Evolutionary conservation across 2,329 filamentous ascomycete genomes (phyloP).

Genomic region (Ophiostoma piceae): DNA sequence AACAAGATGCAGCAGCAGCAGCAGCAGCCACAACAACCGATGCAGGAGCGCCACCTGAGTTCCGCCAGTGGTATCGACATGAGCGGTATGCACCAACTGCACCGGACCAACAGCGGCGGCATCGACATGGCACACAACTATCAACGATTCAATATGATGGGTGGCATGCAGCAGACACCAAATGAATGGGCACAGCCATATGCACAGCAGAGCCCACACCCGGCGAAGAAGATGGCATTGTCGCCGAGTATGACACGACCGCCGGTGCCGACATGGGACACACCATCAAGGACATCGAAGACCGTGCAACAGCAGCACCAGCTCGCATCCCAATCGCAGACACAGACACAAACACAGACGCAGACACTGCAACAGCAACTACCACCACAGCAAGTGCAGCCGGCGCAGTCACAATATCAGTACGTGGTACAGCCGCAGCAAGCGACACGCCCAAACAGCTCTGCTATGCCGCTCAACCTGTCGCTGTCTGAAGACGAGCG

Average conservation of each 20-base stretch:
- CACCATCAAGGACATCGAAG: conserved; percentile 21
- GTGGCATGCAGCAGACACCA: conserved; percentile 32
- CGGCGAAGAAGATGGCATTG: conserved; percentile 49
- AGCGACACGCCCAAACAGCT: conserved; percentile 26
- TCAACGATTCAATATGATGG: conserved; percentile 34
- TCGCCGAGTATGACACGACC: conserved; percentile 49
- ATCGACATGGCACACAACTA: conserved; percentile 29
- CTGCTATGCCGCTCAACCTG: conserved; percentile 43
- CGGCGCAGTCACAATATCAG: conserved; percentile 17
- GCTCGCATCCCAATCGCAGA: conserved; percentile 24
- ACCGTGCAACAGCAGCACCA: conserved; percentile 7
- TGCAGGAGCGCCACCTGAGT: conserved; percentile 15
- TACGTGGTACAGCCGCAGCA: conserved; percentile 23
- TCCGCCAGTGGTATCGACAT: conserved; percentile 3
- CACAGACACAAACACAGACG: conserved; percentile 22
- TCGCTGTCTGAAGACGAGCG: conserved; percentile 58
- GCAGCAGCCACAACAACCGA: conserved; percentile 23
- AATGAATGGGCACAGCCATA: conserved; percentile 43
- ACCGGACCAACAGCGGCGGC: conserved; percentile 20
- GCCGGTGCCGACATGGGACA: conserved; percentile 51
- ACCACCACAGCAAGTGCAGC: conserved; percentile 14
- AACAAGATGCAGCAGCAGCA: conserved; percentile 39
- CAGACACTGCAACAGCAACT: conserved; percentile 2
- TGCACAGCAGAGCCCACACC: conserved; percentile 40
- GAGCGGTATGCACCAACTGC: conserved; percentile 17